A percentile compares a stretch with the other conserved stretches of the same genome.
phyloP scores from a whole-genome alignment of 345 rosid species.

The Salix arbutifolia region DNA sequence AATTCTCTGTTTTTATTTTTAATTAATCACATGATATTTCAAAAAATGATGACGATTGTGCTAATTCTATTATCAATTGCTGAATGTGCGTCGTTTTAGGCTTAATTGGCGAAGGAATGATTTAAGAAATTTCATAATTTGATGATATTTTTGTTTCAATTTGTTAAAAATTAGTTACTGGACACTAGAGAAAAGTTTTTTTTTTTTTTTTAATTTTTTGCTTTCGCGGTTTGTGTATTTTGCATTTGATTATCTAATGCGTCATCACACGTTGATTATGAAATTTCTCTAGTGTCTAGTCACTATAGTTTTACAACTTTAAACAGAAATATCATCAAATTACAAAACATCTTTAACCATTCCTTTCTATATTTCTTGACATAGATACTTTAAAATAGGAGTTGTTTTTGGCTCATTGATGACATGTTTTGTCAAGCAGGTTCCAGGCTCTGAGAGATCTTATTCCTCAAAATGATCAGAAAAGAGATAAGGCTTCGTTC shows the following conservation, averaged over 20 bases:
- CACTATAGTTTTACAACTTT: too few species aligned
- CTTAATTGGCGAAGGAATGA: not conserved
- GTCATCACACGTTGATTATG: not conserved
- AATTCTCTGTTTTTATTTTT: not conserved
- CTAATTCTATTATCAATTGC: not conserved
- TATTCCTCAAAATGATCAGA: slow-evolving; percentile 35
- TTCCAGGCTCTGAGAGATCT: slow-evolving; percentile 30
- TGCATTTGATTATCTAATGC: not conserved
- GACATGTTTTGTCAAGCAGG: slow-evolving; percentile 9
- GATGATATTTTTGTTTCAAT: not conserved
- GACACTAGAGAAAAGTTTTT: not conserved
- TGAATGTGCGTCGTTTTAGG: not conserved
- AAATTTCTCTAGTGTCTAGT: too few species aligned
- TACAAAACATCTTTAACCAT: too few species aligned
- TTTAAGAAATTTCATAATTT: too few species aligned
- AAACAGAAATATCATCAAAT: too few species aligned
- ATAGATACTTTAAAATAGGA: not conserved
- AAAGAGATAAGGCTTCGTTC: slow-evolving; percentile 34
- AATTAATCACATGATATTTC: not conserved
- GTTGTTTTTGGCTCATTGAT: not conserved
- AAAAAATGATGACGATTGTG: not conserved
- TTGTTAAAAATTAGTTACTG: not conserved
- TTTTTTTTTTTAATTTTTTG: not conserved
- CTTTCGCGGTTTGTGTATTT: not conserved
- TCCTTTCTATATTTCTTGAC: not conserved